Base-by-base conservation (phyloP, 495 filamentous ascomycete genomes). In the Podospora pseudocomata region DNA sequence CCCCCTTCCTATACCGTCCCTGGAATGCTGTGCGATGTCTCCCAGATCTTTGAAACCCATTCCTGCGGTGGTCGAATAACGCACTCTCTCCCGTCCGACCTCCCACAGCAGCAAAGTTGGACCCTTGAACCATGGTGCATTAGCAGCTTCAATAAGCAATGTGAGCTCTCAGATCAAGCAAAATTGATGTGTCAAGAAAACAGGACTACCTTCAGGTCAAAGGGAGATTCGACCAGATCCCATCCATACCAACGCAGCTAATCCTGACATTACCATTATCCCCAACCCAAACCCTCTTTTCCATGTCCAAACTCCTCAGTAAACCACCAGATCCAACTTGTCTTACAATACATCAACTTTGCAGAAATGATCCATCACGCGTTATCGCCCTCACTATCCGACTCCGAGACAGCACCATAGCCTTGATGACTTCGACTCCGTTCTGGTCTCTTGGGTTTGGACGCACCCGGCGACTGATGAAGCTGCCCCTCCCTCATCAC, bases 401-500 rank as follows among this genome's bases (percentile, higher is more conserved):
- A 9, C n/a, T 20, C 55, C 3, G 55, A 58, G 5, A 58, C 13
- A 5, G 55, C 23, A n/a, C 55, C 55, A 20, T 58, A 58, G 55
- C 55, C 18, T 3, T 26, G 55, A 4, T 26, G 55, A 49, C 39
- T 49, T 58, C 23, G 55, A 13, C 18, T 20, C 6, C 9, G 5
- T 20, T 7, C n/a, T 5, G 55, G 55, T 23, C 55, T 19, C 55
- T 58, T 58, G 55, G n/a, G 0, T 19, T 58, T 26, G 7, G 55
- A 26, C 6, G n/a, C 18, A 58, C 9, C 9, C 2, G 39, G 39
- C 2, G 39, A 49, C 9, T 49, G 55, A 58, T 58, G 55, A 58
- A 58, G 55, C 44, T 63, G 59, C 1, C 66, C 66, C 30, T 71
- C 69, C 16, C 64, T 58, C 69, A 71, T 71, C 11, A 68, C 19